These are phyloP conservation scores for Alternaria sp. DNA, from an alignment of 2,329 filamentous ascomycete genomes.

Conservation along the genomic window DNA sequence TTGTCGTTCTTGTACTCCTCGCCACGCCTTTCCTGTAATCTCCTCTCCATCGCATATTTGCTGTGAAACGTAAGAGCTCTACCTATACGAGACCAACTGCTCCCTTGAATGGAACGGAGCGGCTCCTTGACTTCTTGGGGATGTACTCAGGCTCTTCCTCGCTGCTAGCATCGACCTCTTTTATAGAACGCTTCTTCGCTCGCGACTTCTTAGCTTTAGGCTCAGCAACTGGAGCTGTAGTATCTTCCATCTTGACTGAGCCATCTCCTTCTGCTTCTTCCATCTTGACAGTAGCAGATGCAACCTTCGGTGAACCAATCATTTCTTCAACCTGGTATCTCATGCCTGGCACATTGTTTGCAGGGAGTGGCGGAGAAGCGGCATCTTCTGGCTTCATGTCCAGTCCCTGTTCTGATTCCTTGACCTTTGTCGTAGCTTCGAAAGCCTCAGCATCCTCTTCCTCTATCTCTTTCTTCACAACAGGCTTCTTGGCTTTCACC, in stretches of 20 bases:
- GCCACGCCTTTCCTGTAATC: neutral
- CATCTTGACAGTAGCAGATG: neutral
- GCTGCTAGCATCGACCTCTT: conserved; percentile 8
- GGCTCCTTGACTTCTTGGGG: conserved; percentile 25
- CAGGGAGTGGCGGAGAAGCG: neutral
- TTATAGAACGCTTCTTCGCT: conserved; percentile 20
- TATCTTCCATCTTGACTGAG: neutral
- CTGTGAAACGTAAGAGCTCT: neutral
- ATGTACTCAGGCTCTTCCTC: conserved; percentile 18
- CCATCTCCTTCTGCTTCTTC: neutral
- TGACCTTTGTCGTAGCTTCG: neutral
- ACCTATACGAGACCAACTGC: neutral
- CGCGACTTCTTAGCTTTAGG: neutral
- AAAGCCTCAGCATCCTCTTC: neutral
- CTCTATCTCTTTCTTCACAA: conserved; percentile 14
- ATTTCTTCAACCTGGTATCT: neutral
- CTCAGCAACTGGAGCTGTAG: neutral
- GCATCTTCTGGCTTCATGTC: neutral
- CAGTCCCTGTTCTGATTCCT: neutral
- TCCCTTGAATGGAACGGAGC: conserved; percentile 5
- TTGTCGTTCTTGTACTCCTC: neutral
- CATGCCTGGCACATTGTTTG: neutral
- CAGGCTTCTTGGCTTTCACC: conserved; percentile 21
- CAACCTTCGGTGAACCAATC: neutral
- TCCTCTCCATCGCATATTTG: neutral